These are phyloP conservation scores for Leccinum subgranulosum DNA, from an alignment of 768 basidiomycete genomes.

Conservation along the genomic window DNA sequence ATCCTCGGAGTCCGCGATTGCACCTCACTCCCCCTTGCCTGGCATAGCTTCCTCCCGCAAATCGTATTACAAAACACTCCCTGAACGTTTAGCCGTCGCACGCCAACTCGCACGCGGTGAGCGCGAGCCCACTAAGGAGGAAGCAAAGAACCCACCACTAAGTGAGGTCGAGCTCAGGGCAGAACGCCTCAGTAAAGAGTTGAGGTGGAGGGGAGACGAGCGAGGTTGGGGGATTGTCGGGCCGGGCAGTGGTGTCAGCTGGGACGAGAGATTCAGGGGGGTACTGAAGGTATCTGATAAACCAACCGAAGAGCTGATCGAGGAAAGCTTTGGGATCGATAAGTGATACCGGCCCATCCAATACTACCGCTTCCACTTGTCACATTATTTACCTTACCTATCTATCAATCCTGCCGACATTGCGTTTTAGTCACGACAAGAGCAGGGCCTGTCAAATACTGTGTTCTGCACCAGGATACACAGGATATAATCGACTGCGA, in stretches of 20 bases:
- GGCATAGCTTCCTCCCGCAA: slow-evolving; percentile 67
- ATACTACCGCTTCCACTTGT: neutral
- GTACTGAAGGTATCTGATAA: slow-evolving; percentile 56
- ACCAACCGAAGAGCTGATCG: slow-evolving; percentile 30
- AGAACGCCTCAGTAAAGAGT: slow-evolving; percentile 87
- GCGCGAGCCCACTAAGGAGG: slow-evolving; percentile 85
- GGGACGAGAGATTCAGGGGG: slow-evolving; percentile 72
- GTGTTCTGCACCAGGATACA: neutral
- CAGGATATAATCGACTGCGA: neutral
- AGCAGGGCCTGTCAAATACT: neutral
- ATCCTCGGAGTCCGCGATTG: slow-evolving; percentile 65
- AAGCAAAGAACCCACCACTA: slow-evolving; percentile 70
- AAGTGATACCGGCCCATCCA: neutral
- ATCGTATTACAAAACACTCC: slow-evolving; percentile 73
- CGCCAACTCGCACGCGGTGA: slow-evolving; percentile 71
- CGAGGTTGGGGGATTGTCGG: slow-evolving; percentile 78
- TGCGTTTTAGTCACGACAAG: neutral
- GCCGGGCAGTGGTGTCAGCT: slow-evolving; percentile 58
- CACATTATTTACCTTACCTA: neutral
- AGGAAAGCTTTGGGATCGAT: neutral
- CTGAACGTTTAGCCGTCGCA: slow-evolving; percentile 63
- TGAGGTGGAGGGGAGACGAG: slow-evolving; percentile 77
- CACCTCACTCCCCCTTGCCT: slow-evolving; percentile 54
- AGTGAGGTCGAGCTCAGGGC: slow-evolving; percentile 87
- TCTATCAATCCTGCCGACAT: neutral